Percentiles rank a stretch among this genome's conserved stretches.
Conservation (phyloP, 805 yeast genomes). For the Metschnikowia drakensbergensis region DNA sequence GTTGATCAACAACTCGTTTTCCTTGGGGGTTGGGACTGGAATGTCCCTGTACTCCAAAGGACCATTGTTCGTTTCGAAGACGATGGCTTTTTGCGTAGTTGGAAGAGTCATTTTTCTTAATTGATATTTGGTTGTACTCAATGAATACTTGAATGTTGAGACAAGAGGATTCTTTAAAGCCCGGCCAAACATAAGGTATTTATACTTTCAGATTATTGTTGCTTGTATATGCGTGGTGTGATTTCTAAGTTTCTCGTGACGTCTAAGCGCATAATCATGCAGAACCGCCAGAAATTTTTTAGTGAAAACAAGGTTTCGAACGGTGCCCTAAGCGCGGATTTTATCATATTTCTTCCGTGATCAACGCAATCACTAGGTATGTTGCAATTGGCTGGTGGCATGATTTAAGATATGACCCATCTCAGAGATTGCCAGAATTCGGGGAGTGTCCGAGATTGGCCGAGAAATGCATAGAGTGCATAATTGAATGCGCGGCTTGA, state of each 20-base stretch:
- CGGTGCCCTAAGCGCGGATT: background rate
- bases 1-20: conserved; percentile 40
- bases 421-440: background rate
- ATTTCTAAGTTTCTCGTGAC: background rate
- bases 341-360: background rate
- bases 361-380: background rate
- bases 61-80: conserved; percentile 42
- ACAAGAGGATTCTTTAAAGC: background rate
- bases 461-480: background rate
- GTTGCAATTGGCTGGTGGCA: background rate
- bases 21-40: conserved; percentile 41
- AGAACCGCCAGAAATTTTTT: background rate
- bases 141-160: background rate
- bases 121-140: background rate
- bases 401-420: background rate
- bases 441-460: background rate
- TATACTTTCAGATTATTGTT: background rate
- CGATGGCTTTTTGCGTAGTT: conserved; percentile 40
- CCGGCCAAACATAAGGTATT: background rate
- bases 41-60: conserved; percentile 37
- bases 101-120: conserved; percentile 26
- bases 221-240: conserved; percentile 3
- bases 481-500: background rate
- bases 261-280: conserved; percentile 3
- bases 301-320: background rate